Evolutionary conservation across 106 monocot species (phyloP).

Genomic region (Dactylorhiza incarnata): DNA sequence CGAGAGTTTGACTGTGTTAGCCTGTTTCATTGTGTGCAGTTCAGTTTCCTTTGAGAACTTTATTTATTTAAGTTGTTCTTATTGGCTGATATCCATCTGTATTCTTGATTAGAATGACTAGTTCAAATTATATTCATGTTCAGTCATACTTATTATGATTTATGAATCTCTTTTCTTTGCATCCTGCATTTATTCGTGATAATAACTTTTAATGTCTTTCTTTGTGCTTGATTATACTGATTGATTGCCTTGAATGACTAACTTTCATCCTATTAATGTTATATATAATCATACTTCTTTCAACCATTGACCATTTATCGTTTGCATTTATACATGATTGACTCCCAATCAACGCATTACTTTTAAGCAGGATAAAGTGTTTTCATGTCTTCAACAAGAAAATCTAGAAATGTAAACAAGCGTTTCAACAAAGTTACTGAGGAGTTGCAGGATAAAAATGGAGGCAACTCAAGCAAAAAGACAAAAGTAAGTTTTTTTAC

Average conservation of each 20-base stretch:
- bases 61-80: background rate
- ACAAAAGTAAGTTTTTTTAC: conserved; percentile 23
- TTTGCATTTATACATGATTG: background rate
- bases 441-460: conserved; percentile 47
- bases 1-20: background rate
- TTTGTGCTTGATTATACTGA: background rate
- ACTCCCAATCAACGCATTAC: background rate
- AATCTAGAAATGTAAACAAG: conserved; percentile 56
- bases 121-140: background rate
- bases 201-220: background rate
- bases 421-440: conserved; percentile 40
- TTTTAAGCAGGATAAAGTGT: background rate
- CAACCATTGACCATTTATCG: background rate
- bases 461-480: conserved; percentile 27
- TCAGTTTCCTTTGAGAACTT: background rate
- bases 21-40: background rate
- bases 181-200: background rate
- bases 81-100: background rate
- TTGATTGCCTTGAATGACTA: background rate
- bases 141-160: background rate
- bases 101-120: background rate
- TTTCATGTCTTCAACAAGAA: conserved; percentile 61
- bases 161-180: background rate
- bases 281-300: background rate
- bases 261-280: background rate